Percentiles rank a stretch among this genome's conserved stretches.
Evolutionary conservation across 169 alveolate species (phyloP).

Genomic region (Babesia caballi): DNA sequence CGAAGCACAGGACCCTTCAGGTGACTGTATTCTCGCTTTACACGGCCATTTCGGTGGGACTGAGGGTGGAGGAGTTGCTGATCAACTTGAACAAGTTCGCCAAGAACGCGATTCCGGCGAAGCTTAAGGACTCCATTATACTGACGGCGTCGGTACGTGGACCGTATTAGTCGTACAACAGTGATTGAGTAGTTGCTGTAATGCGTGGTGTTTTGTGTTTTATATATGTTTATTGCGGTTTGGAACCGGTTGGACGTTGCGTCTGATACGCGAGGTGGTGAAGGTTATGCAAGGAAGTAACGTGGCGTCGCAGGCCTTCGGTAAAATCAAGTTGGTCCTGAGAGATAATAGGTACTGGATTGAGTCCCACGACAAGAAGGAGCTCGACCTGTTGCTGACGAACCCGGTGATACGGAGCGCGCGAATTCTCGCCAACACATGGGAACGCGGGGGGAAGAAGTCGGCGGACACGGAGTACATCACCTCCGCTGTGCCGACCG

Average conservation of each 20-base stretch:
- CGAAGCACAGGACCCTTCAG: not conserved
- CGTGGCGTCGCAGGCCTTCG: conserved; percentile 71
- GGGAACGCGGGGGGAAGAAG: conserved; percentile 50
- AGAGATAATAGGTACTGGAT: conserved; percentile 90
- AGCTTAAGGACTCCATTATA: conserved; percentile 79
- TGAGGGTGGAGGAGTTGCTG: conserved; percentile 90
- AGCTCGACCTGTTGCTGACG: conserved; percentile 79
- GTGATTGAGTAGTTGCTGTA: too few species aligned
- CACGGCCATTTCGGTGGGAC: conserved; percentile 96
- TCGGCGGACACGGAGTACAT: conserved; percentile 36
- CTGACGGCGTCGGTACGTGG: conserved; percentile 75
- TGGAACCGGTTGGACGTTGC: too few species aligned
- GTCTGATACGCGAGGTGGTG: too few species aligned
- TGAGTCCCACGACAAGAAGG: conserved; percentile 85
- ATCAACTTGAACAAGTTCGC: conserved; percentile 86
- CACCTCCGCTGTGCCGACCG: conserved; percentile 46
- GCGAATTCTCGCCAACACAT: conserved; percentile 50
- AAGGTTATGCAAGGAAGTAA: too few species aligned
- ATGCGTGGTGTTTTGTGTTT: too few species aligned
- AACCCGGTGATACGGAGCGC: conserved; percentile 82
- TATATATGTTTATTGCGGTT: too few species aligned
- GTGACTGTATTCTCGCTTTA: conserved; percentile 86
- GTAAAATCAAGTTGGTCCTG: conserved; percentile 91
- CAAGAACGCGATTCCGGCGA: conserved; percentile 86
- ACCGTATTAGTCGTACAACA: too few species aligned